A percentile compares a stretch with the other conserved stretches of the same genome.
Conservation (phyloP, 306 rosid genomes). For the Mucuna pruriens region DNA sequence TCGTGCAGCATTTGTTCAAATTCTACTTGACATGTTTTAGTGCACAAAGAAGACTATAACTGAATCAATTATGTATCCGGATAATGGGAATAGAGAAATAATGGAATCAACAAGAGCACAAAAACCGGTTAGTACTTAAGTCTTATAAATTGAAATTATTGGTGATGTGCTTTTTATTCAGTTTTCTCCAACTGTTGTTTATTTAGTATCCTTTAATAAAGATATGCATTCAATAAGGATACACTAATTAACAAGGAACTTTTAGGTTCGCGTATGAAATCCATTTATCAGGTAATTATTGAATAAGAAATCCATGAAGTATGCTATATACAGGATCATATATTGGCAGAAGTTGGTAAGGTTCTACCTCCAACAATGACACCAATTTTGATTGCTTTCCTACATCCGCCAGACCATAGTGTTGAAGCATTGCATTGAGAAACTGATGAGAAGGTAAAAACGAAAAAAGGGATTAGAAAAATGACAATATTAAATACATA, state of each 20-base stretch:
- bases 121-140: not conserved
- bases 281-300: conserved; percentile 1
- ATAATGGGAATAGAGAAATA: not conserved
- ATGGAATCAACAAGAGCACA: not conserved
- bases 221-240: not conserved
- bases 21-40: not conserved
- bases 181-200: not conserved
- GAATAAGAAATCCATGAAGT: conserved; percentile 19
- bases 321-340: conserved; percentile 11
- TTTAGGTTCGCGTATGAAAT: not conserved
- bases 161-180: not conserved
- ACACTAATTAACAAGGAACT: conserved; percentile 13
- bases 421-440: conserved; percentile 51
- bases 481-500: conserved; percentile 4
- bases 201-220: not conserved
- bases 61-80: not conserved
- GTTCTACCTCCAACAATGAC: conserved; percentile 68
- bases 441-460: conserved; percentile 39
- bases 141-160: not conserved
- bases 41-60: not conserved
- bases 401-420: conserved; percentile 53
- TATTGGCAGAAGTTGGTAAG: conserved; percentile 28
- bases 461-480: conserved; percentile 41
- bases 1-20: conserved; percentile 25
- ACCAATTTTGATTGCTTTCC: conserved; percentile 50